A percentile compares a stretch with the other conserved stretches of the same genome.
phyloP scores from a whole-genome alignment of 306 rosid species.

The Glycyrrhiza uralensis region DNA sequence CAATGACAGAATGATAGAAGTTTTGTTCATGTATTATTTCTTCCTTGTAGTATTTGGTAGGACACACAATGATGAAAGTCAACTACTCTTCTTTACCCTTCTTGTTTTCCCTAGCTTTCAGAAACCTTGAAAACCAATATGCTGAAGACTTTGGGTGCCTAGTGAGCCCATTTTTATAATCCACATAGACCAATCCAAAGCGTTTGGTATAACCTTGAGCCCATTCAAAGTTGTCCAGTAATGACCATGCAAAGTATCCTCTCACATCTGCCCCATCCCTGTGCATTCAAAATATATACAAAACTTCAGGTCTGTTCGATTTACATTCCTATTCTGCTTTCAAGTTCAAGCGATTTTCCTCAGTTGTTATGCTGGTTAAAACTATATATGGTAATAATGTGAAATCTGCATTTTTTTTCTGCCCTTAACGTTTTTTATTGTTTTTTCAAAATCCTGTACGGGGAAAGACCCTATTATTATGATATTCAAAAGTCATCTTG shows the following conservation, averaged over 20 bases:
- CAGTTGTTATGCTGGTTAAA: not conserved
- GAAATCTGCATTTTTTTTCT: not conserved
- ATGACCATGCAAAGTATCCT: slow-evolving; percentile 95
- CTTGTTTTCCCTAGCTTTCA: slow-evolving; percentile 52
- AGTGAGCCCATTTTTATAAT: slow-evolving; percentile 71
- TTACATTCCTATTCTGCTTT: slow-evolving; percentile 7
- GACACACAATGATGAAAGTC: not conserved
- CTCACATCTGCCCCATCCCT: slow-evolving; percentile 88
- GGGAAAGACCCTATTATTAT: not conserved
- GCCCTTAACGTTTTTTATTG: not conserved
- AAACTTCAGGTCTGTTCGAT: not conserved
- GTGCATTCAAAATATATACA: slow-evolving; percentile 27
- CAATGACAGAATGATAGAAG: not conserved
- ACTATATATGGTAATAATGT: not conserved
- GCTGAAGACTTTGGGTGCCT: slow-evolving; percentile 96
- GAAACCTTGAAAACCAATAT: slow-evolving; percentile 77
- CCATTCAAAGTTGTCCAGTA: slow-evolving; percentile 95
- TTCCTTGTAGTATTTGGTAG: not conserved
- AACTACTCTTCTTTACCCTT: slow-evolving; percentile 53
- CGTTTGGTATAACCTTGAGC: slow-evolving; percentile 92
- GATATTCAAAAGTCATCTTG: not conserved
- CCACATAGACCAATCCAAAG: slow-evolving; percentile 79
- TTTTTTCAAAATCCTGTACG: not conserved
- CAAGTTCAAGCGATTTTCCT: not conserved
- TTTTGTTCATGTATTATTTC: not conserved